These are phyloP conservation scores for Lentinula sp. DNA, from an alignment of 768 basidiomycete genomes.

Conservation along the genomic window DNA sequence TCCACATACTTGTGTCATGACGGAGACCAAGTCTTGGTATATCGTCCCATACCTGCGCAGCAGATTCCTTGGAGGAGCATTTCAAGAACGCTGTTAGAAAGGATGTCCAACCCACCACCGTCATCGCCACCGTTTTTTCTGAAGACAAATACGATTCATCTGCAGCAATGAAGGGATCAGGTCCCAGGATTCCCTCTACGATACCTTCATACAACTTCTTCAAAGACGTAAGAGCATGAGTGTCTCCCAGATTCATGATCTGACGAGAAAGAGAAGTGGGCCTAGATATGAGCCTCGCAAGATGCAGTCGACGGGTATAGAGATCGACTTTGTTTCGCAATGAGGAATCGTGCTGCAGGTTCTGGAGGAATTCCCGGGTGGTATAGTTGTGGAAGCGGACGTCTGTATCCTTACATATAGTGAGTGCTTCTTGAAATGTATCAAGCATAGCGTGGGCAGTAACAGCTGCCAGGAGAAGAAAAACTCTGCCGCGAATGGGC, in stretches of 20 bases:
- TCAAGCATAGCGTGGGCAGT: conserved; percentile 56
- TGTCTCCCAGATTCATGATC: conserved; percentile 37
- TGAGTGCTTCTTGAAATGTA: conserved; percentile 53
- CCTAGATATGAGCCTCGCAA: conserved; percentile 46
- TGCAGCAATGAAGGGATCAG: conserved; percentile 49
- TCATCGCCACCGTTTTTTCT: conserved; percentile 42
- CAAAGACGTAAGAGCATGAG: conserved; percentile 25
- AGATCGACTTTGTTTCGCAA: conserved; percentile 35
- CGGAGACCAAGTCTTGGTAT: conserved; percentile 40
- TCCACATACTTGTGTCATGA: conserved; percentile 64
- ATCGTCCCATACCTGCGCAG: conserved; percentile 64
- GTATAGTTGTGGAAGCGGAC: conserved; percentile 28
- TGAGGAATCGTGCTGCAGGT: conserved; percentile 23
- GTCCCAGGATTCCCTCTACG: conserved; percentile 42
- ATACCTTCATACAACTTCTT: conserved; percentile 46
- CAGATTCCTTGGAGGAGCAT: conserved; percentile 48
- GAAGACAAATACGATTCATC: conserved; percentile 28
- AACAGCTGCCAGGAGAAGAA: conserved; percentile 46
- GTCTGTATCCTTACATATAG: conserved; percentile 30
- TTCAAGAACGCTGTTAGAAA: conserved; percentile 64
- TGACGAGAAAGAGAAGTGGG: conserved; percentile 45
- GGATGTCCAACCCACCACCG: conserved; percentile 54
- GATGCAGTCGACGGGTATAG: conserved; percentile 42
- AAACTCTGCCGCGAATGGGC: conserved; percentile 23
- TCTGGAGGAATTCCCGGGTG: conserved; percentile 32